phyloP scores from a whole-genome alignment of 2,329 filamentous ascomycete genomes.

The Cercospora janseana region DNA sequence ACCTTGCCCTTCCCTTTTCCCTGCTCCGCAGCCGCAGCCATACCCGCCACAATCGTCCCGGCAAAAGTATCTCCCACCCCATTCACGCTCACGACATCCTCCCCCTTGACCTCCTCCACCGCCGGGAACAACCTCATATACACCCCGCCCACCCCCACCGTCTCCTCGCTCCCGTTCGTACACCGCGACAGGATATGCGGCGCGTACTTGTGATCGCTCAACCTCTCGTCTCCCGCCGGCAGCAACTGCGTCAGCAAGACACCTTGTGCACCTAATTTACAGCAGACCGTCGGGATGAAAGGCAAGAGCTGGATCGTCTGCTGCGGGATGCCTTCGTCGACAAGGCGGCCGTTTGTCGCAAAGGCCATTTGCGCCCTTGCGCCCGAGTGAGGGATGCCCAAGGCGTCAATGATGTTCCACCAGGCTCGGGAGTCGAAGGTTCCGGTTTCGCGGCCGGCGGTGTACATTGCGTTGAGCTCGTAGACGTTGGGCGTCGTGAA shows the following conservation, averaged over 20 bases:
- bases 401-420: slow-evolving; percentile 76
- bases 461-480: slow-evolving; percentile 78
- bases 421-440: slow-evolving; percentile 70
- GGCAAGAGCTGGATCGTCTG: slow-evolving; percentile 82
- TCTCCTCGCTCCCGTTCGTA: slow-evolving; percentile 50
- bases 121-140: slow-evolving; percentile 75
- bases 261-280: slow-evolving; percentile 75
- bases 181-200: slow-evolving; percentile 68
- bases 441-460: slow-evolving; percentile 62
- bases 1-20: slow-evolving; percentile 47
- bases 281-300: slow-evolving; percentile 79
- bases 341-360: slow-evolving; percentile 65
- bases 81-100: slow-evolving; percentile 83
- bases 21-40: slow-evolving; percentile 52
- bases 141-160: slow-evolving; percentile 65
- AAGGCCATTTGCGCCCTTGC: slow-evolving; percentile 69
- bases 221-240: slow-evolving; percentile 61
- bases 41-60: slow-evolving; percentile 75
- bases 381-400: slow-evolving; percentile 68
- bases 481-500: slow-evolving; percentile 79
- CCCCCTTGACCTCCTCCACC: slow-evolving; percentile 57
- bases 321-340: slow-evolving; percentile 78
- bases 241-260: slow-evolving; percentile 75
- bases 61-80: slow-evolving; percentile 92
- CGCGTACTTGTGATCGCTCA: slow-evolving; percentile 61